Conservation (phyloP, 306 rosid species). For the Pyrus pyrifolia region DNA sequence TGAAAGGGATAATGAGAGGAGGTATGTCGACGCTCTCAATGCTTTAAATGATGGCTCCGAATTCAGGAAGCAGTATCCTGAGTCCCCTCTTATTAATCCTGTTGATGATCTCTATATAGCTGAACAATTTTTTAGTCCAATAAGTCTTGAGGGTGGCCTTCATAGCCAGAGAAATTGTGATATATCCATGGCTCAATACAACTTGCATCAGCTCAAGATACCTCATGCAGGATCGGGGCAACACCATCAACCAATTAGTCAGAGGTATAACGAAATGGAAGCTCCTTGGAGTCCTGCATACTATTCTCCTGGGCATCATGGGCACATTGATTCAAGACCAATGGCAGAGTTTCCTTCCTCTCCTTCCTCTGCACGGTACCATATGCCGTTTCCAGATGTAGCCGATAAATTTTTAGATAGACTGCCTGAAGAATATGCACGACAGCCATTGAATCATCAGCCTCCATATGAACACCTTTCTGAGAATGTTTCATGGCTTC, state of each 20-base stretch:
- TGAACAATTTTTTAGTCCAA: constrained; percentile 58
- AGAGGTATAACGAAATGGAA: constrained; percentile 76
- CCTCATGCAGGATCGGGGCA: constrained; percentile 57
- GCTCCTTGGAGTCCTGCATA: constrained; percentile 81
- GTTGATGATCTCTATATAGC: constrained; percentile 52
- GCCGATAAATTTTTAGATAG: constrained; percentile 63
- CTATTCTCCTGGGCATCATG: constrained; percentile 85
- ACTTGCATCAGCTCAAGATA: constrained; percentile 51
- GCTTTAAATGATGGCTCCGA: constrained; percentile 69
- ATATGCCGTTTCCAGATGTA: constrained; percentile 49
- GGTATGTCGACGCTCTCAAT: constrained; percentile 94
- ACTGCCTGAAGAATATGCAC: constrained; percentile 66
- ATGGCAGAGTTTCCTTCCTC: constrained; percentile 73
- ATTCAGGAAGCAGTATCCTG: constrained; percentile 54
- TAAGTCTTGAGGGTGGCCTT: constrained; percentile 55
- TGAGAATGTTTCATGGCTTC: constrained; percentile 65
- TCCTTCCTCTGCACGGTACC: constrained; percentile 68
- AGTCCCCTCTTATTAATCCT: constrained; percentile 42
- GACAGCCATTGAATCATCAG: constrained; percentile 59
- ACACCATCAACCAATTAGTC: constrained; percentile 57
- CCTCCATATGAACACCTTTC: constrained; percentile 69
- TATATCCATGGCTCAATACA: constrained; percentile 39
- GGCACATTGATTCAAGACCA: constrained; percentile 56
- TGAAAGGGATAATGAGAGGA: constrained; percentile 78
- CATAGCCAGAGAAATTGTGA: constrained; percentile 76